These are phyloP conservation scores for Calocybe gangraenosa DNA, from an alignment of 768 basidiomycete species.

Conservation along the genomic window DNA sequence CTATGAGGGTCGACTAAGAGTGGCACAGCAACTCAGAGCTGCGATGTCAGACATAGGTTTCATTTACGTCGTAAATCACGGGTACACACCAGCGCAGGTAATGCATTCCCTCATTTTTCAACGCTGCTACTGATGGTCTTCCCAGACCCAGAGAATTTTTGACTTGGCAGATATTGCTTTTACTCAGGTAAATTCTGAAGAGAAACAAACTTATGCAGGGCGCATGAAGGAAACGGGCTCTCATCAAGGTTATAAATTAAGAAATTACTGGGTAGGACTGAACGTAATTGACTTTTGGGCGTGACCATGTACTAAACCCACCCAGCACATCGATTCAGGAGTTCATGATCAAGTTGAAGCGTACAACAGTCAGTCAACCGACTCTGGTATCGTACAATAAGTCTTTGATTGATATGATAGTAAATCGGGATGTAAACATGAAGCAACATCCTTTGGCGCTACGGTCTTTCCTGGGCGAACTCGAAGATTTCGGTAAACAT, in stretches of 20 bases:
- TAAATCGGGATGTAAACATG: slow-evolving; percentile 28
- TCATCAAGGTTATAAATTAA: slow-evolving; percentile 32
- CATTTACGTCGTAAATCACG: slow-evolving; percentile 47
- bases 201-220: slow-evolving; percentile 32
- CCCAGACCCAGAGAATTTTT: slow-evolving; percentile 40
- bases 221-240: slow-evolving; percentile 32
- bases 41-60: slow-evolving; percentile 44
- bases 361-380: slow-evolving; percentile 48
- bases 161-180: slow-evolving; percentile 44
- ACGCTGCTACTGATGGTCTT: not conserved
- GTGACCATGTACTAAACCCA: too few relatives aligned
- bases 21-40: slow-evolving; percentile 37
- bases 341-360: slow-evolving; percentile 60
- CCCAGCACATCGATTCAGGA: slow-evolving; percentile 56
- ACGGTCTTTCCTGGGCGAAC: slow-evolving; percentile 31
- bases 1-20: slow-evolving; percentile 29
- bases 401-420: slow-evolving; percentile 13
- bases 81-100: slow-evolving; percentile 36
- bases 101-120: not conserved
- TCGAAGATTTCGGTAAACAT: slow-evolving; percentile 29
- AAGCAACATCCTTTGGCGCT: slow-evolving; percentile 30
- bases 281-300: not conserved
- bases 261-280: slow-evolving; percentile 13
- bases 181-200: slow-evolving; percentile 28
- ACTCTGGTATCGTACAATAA: not conserved